Evolutionary conservation across 805 yeast genomes (phyloP), one percentile per base, ranked within the genome.

Genomic region (Ogataea populi-albae): DNA sequence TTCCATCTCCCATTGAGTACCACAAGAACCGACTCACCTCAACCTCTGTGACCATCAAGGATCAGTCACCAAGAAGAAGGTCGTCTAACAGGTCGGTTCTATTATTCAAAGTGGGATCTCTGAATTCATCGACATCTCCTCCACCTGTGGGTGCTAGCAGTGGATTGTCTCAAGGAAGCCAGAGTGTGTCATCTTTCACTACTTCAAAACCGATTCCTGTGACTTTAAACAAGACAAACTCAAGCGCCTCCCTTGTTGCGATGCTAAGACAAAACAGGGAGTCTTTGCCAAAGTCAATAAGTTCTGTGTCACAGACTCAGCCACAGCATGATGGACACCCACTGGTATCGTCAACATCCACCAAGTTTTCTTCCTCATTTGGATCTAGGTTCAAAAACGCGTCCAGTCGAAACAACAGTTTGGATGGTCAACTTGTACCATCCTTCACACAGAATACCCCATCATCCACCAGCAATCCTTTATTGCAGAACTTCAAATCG

Each of bases 331-430:
- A 21, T 21, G 27, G 23, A 12, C 23, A 30, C 15, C 17, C 33
- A 11, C 20, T 50, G 20, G 46, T 47, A 12, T 40, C 57, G 5
- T 52, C 59, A 1, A 42, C 49, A 2, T 65, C 80, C 0, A 81
- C 85, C 2, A 69, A 79, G 44, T 82, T 80, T 46, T 73, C 86
- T 2, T 78, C 91, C 1, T 80, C 89, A 0, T 81, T 81, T 57
- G 85, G 86, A 0, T 78, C 80, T n/a, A 63, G 85, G 32, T 48
- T 57, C 29, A 50, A 54, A 37, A 48, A 47, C 8, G 41, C 50
- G 2, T 38, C 49, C 6, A 47, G 57, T 17, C 41, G 63, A 17
- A 44, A 59, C 34, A 52, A 52, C 35, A 57, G 62, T 41, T 23
- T 57, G 7, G 64, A 57, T 30, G 55, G 57, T 7, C 54, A 45